These are phyloP conservation scores for Yamadazyma spencermartinsiae DNA, from an alignment of 1,139 yeast genomes.

Conservation along the genomic window DNA sequence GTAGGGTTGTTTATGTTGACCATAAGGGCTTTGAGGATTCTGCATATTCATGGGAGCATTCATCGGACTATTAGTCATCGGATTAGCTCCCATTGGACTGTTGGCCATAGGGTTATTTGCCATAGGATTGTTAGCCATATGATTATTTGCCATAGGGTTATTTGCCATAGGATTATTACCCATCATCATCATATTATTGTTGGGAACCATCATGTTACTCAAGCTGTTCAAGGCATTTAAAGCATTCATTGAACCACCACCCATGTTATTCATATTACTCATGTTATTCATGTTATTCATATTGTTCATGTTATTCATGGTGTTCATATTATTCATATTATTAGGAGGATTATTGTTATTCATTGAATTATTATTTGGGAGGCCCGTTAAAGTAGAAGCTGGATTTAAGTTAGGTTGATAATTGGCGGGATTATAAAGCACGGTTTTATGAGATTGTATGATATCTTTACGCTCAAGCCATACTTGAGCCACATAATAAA, in stretches of 20 bases:
- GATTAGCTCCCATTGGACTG: conserved; percentile 2
- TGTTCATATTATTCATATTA: conserved; percentile 11
- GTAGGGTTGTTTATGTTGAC: conserved; percentile 21
- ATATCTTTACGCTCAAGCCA: conserved; percentile 59
- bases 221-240: conserved; percentile 18
- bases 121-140: conserved; percentile 4
- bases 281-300: conserved; percentile 5
- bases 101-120: too few species aligned
- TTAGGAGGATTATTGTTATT: conserved; percentile 7
- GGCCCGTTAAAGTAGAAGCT: conserved; percentile 13
- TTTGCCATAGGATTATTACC: conserved; percentile 1
- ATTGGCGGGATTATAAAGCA: conserved; percentile 68
- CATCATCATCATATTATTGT: conserved; percentile 8
- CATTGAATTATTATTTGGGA: conserved; percentile 12
- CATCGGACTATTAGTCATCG: conserved; percentile 1
- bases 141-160: conserved; percentile 2
- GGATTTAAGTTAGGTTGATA: conserved; percentile 26
- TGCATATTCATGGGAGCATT: conserved; percentile 8
- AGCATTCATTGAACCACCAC: conserved; percentile 14
- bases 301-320: conserved; percentile 13
- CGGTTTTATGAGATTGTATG: conserved; percentile 50
- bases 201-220: conserved; percentile 18
- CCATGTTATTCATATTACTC: conserved; percentile 11
- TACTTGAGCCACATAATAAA: conserved; percentile 70
- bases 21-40: conserved; percentile 16